Percentiles rank a stretch among this genome's conserved stretches.
These are phyloP conservation scores for Lactarius vividus DNA, from an alignment of 768 basidiomycete genomes.

Conservation along the genomic window DNA sequence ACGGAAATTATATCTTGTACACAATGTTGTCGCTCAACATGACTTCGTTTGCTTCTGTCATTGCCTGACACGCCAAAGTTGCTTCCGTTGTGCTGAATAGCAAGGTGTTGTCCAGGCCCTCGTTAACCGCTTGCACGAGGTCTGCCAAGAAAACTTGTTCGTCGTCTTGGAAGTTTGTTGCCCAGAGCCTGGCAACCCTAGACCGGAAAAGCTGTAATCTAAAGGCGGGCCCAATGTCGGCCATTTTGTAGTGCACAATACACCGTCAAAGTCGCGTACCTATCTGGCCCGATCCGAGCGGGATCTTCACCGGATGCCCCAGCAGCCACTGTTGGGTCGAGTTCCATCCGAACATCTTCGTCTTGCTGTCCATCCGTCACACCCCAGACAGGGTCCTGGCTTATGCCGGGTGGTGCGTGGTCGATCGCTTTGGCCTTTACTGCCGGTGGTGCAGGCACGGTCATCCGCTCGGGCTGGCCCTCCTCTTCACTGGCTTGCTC, in stretches of 20 bases:
- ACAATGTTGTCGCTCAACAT: slow-evolving; percentile 87
- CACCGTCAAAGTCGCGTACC: slow-evolving; percentile 44
- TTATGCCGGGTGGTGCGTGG: slow-evolving; percentile 33
- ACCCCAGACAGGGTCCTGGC: slow-evolving; percentile 61
- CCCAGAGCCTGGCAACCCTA: slow-evolving; percentile 70
- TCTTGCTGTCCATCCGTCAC: slow-evolving; percentile 47
- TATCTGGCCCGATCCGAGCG: slow-evolving; percentile 50
- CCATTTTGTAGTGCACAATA: not conserved
- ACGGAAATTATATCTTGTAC: slow-evolving; percentile 62
- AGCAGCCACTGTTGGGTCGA: slow-evolving; percentile 41
- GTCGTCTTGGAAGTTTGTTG: slow-evolving; percentile 64
- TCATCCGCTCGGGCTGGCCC: slow-evolving; percentile 47
- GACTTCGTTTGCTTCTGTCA: slow-evolving; percentile 79
- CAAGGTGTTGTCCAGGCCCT: slow-evolving; percentile 60
- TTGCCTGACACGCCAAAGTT: slow-evolving; percentile 61
- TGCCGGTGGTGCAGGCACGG: slow-evolving; percentile 38
- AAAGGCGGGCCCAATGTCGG: slow-evolving; percentile 1
- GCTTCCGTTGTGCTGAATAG: slow-evolving; percentile 86
- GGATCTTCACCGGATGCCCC: slow-evolving; percentile 37
- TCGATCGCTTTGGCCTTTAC: slow-evolving; percentile 27
- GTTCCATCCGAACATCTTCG: slow-evolving; percentile 56
- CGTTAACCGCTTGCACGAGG: slow-evolving; percentile 73
- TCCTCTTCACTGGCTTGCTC: slow-evolving; percentile 50
- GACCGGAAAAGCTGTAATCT: slow-evolving; percentile 81
- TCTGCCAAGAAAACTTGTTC: slow-evolving; percentile 72